A percentile compares a stretch with the other conserved stretches of the same genome.
These are phyloP conservation scores for Metarhizium guizhouense DNA, from an alignment of 2,329 filamentous ascomycete genomes.

Conservation along the genomic window DNA sequence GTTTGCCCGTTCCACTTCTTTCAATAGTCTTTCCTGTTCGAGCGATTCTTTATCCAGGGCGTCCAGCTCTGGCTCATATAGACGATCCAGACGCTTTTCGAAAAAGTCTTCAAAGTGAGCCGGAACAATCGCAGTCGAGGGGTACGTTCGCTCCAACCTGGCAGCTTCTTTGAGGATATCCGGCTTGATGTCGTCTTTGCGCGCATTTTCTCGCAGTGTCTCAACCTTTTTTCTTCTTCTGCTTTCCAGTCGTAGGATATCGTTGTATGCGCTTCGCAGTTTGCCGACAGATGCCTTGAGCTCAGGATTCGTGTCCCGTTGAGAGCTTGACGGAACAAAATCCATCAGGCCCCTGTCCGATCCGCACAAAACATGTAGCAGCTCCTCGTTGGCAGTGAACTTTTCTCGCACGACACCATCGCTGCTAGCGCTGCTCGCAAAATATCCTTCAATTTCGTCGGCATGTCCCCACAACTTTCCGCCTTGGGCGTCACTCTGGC, in stretches of 20 bases:
- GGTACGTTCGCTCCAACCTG: constrained; percentile 76
- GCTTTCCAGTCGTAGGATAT: constrained; percentile 75
- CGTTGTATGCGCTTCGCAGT: constrained; percentile 73
- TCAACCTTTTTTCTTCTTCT: constrained; percentile 73
- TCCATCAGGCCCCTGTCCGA: constrained; percentile 75
- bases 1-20: constrained; percentile 66
- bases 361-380: constrained; percentile 68
- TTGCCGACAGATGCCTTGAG: constrained; percentile 72
- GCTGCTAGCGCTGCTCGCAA: constrained; percentile 53
- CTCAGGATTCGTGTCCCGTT: constrained; percentile 68
- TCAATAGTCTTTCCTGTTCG: constrained; percentile 66
- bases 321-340: constrained; percentile 78
- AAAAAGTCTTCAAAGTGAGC: constrained; percentile 91
- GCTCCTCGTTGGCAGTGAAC: constrained; percentile 63
- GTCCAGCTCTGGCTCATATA: constrained; percentile 72
- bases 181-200: constrained; percentile 78
- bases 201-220: constrained; percentile 66
- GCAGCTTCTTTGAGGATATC: constrained; percentile 77
- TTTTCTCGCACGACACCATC: constrained; percentile 64
- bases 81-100: constrained; percentile 62
- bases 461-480: constrained; percentile 66
- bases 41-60: constrained; percentile 60
- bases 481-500: constrained; percentile 56
- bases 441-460: constrained; percentile 77
- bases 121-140: constrained; percentile 74